Evolutionary conservation across 164 flowering plant species (phyloP), one percentile per base, ranked within the genome.

Genomic region (Macadamia integrifolia): DNA sequence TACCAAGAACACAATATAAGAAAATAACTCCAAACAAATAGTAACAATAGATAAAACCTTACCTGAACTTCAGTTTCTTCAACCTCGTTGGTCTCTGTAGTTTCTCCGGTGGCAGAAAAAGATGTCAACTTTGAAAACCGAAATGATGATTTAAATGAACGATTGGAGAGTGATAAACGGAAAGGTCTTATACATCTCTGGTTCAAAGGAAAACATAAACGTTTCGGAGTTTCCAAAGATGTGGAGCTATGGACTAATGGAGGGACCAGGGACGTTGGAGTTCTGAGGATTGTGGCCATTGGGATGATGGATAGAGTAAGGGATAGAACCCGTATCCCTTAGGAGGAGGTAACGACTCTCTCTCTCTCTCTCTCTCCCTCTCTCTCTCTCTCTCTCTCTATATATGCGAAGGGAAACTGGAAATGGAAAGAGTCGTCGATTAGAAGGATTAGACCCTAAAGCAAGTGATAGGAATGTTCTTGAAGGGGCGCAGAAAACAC

Each of bases 281-380:
- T 55, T 52, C 69, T 68, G 9, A 65, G 46, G 35, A 69, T 60
- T 6, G 76, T 43, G 17, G 76, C 76, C 76, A 74, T 74, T 64
- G 69, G 6, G 43, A 28, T 5, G 40, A 5, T 5, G 0, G 40
- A 35, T 35, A 35, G 40, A 35, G 40, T 2, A 35, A 35, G 40
- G 40, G 40, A 35, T 35, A 35, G 40, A 35, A 35, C 5, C 40
- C 40, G 40, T 23, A 23, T 23, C 23, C 23, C 23, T 23, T 23
- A 23, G 23, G 23, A 23, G 23, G 23, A 23, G 23, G 23, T 23
- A 23, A 23, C 23, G 23, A 23, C 23, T 23, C 23, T 23, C 23
- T 23, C 23, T 23, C 23, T 23, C 23, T 23, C 23, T 23, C 23
- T 23, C 23, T 23, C 23, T 23, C 23, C 0, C 23, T 23, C 23